Base-by-base conservation (phyloP, 768 basidiomycete genomes). In the Naematelia aurantialba region DNA sequence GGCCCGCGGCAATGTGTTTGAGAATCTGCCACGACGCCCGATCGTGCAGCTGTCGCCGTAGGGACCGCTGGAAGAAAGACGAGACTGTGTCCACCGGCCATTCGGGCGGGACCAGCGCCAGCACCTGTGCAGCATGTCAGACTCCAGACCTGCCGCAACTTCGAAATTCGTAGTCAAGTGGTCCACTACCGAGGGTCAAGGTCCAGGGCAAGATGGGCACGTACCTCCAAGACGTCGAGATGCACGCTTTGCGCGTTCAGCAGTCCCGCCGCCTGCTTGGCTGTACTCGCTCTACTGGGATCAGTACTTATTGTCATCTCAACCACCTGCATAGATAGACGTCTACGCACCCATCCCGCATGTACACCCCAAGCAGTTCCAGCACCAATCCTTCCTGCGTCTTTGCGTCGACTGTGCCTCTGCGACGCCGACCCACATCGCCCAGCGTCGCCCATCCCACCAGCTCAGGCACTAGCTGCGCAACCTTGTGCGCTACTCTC, bases 161-260 rank as follows among this genome's bases (percentile, higher is more conserved):
- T n/a, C n/a, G n/a, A n/a, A n/a, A n/a, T n/a, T n/a, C n/a, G n/a
- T n/a, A n/a, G n/a, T n/a, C n/a, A n/a, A n/a, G n/a, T n/a, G n/a
- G n/a, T n/a, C n/a, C n/a, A n/a, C n/a, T n/a, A n/a, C n/a, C n/a
- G n/a, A n/a, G n/a, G n/a, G n/a, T n/a, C n/a, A n/a, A n/a, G n/a
- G n/a, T n/a, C n/a, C n/a, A n/a, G n/a, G n/a, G n/a, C n/a, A n/a
- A 11, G 31, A 49, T 24, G 47, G 12, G n/a, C 21, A 79, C 85
- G 70, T 70, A 92, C 90, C 71, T 91, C 88, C 14, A 85, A 65
- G 4, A 85, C 83, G 68, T 92, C 89, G 39, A 94, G 79, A 70
- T 85, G 86, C 61, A 85, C 81, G 5, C 86, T 87, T 72, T 92
- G 91, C 1, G 91, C 85, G 72, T 87, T 87, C 29, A 96, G 78